A percentile compares a stretch with the other conserved stretches of the same genome.
These are phyloP conservation scores for Iris macrosiphon DNA, from an alignment of 106 monocot genomes.

Conservation along the genomic window DNA sequence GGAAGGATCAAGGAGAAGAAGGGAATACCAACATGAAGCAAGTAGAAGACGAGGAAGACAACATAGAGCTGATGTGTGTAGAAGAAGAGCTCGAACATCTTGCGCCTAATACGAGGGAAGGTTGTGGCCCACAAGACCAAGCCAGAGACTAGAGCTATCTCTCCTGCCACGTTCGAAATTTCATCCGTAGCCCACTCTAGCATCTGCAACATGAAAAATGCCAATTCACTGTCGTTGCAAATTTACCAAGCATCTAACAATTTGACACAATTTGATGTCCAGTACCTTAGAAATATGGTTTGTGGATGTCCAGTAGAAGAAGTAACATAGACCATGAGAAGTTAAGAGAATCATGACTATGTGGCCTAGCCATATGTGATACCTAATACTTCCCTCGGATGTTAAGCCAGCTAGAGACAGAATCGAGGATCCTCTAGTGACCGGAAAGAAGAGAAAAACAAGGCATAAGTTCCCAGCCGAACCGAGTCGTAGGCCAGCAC, in stretches of 20 bases:
- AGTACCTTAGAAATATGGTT: conserved; percentile 30
- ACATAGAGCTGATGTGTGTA: conserved; percentile 75
- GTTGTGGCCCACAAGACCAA: conserved; percentile 61
- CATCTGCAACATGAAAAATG: conserved; percentile 41
- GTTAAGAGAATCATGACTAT: conserved; percentile 53
- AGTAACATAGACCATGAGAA: conserved; percentile 46
- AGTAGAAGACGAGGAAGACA: conserved; percentile 65
- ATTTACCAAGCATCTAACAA: no score
- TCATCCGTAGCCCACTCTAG: conserved; percentile 42
- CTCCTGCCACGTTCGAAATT: conserved; percentile 58
- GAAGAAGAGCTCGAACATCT: conserved; percentile 81
- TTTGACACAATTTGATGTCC: no score
- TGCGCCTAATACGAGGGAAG: conserved; percentile 60
- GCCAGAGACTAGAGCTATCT: conserved; percentile 48
- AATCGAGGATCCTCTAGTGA: conserved; percentile 50
- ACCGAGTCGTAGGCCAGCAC: conserved; percentile 30
- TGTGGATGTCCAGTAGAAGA: conserved; percentile 48
- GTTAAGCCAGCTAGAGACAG: conserved; percentile 68
- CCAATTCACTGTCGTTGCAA: no score
- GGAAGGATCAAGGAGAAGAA: conserved; percentile 50
- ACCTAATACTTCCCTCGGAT: conserved; percentile 70
- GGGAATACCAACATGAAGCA: conserved; percentile 49
- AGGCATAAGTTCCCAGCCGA: conserved; percentile 43
- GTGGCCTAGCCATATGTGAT: conserved; percentile 88
- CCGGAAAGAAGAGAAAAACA: conserved; percentile 86